phyloP scores from a whole-genome alignment of 768 basidiomycete genomes.

The Hericium alpestre region DNA sequence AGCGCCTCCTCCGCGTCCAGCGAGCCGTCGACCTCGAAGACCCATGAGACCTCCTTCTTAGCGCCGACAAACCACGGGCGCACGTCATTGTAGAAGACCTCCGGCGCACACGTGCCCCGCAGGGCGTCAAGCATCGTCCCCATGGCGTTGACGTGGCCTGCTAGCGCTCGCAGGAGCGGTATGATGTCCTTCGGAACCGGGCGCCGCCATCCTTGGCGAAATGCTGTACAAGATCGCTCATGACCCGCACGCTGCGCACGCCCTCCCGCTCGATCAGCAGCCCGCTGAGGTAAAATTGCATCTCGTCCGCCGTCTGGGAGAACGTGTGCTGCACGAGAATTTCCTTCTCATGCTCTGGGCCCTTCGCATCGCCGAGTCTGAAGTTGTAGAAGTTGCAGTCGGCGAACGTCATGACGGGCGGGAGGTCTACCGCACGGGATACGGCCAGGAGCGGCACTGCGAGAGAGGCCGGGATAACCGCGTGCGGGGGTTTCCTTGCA shows the following conservation, averaged over 20 bases:
- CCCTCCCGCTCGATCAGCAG: background rate
- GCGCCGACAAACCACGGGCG: conserved; percentile 1
- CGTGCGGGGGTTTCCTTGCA: too few species aligned
- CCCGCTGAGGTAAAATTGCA: background rate
- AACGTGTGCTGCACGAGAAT: background rate
- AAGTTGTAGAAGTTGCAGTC: conserved; percentile 2
- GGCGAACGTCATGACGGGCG: background rate
- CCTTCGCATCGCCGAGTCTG: background rate
- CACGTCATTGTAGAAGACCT: background rate
- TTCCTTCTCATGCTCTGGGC: background rate
- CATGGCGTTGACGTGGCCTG: background rate
- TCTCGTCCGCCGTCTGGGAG: conserved; percentile 2
- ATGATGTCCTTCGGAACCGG: background rate
- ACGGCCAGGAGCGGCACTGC: background rate
- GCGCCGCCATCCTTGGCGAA: too few species aligned
- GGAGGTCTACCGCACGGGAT: conserved; percentile 1
- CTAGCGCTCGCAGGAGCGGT: background rate
- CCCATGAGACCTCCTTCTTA: background rate
- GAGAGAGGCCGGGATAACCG: background rate
- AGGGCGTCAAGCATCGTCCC: background rate
- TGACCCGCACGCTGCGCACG: background rate
- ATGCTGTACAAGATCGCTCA: background rate
- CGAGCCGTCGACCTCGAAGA: background rate
- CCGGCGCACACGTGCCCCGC: background rate
- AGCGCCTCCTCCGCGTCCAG: background rate